phyloP scores from a whole-genome alignment of 352 stramenopile species.

The Thraustotheca clavata region DNA sequence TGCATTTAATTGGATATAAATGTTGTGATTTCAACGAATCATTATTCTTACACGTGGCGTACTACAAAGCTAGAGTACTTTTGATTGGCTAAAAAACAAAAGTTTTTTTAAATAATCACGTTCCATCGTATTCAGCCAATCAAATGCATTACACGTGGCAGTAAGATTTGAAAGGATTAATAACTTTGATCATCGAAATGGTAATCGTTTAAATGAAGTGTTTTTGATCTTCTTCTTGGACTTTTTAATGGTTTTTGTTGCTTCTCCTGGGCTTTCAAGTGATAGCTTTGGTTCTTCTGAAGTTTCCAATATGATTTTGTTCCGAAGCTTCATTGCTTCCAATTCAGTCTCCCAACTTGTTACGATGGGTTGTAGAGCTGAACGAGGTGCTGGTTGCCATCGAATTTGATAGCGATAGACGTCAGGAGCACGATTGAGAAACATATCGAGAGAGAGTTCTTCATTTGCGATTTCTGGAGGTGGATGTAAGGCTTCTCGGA shows the following conservation, averaged over 20 bases:
- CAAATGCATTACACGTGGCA: no score
- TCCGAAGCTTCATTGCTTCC: conserved; percentile 5
- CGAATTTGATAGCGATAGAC: conserved; percentile 1
- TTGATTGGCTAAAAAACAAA: not conserved
- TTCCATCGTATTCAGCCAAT: no score
- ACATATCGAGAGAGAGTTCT: not conserved
- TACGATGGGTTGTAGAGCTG: not conserved
- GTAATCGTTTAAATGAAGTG: not conserved
- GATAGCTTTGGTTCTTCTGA: not conserved
- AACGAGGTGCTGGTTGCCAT: not conserved
- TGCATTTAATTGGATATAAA: no score
- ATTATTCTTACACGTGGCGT: no score
- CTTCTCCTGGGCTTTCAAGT: not conserved
- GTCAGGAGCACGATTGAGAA: not conserved
- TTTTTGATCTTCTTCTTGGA: not conserved
- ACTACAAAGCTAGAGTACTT: no score
- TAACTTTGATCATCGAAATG: not conserved
- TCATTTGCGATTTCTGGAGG: not conserved
- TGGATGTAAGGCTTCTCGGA: not conserved
- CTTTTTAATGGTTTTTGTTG: not conserved
- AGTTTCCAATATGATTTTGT: not conserved
- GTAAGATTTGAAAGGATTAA: no score
- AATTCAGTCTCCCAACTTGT: conserved; percentile 4
- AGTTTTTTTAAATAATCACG: no score
- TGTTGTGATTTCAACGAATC: no score